Conservation (phyloP, 208 protist genomes). For the Crithidia sp. region DNA sequence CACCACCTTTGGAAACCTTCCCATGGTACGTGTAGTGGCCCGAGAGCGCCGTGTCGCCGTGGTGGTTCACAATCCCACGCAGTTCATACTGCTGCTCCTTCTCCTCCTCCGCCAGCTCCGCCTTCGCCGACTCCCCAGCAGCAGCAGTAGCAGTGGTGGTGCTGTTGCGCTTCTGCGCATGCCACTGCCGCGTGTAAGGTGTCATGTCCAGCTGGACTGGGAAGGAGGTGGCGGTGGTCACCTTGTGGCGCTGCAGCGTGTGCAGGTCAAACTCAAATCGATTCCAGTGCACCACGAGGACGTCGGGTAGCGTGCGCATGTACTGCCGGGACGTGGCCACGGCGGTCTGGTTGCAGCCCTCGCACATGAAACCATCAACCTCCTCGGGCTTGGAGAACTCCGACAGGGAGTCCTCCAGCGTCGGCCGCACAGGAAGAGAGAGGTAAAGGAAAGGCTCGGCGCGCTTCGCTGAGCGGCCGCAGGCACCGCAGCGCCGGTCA, state of each 20-base stretch:
- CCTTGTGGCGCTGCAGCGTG: constrained; percentile 71
- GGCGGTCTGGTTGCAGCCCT: constrained; percentile 57
- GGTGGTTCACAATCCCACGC: constrained; percentile 76
- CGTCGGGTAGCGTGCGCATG: constrained; percentile 74
- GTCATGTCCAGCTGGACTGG: constrained; percentile 69
- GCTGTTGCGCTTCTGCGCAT: constrained; percentile 39
- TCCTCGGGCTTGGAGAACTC: constrained; percentile 65
- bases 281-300: constrained; percentile 78
- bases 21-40: constrained; percentile 88
- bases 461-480: constrained; percentile 55
- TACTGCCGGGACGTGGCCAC: constrained; percentile 76
- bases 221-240: constrained; percentile 54
- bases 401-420: constrained; percentile 66
- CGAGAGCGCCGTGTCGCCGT: constrained; percentile 61
- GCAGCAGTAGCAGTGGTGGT: not conserved
- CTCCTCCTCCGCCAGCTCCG: not conserved
- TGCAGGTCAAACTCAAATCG: constrained; percentile 78
- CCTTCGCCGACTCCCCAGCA: not conserved
- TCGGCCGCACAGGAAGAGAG: constrained; percentile 61
- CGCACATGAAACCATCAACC: constrained; percentile 77
- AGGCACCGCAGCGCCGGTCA: constrained; percentile 70
- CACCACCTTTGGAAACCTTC: constrained; percentile 33
- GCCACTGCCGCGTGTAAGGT: constrained; percentile 57
- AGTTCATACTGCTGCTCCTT: constrained; percentile 52
- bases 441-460: constrained; percentile 78